Evolutionary conservation across 2,329 filamentous ascomycete species (phyloP), one percentile per base, ranked within the genome.

Genomic region (Zymoseptoria brevis): DNA sequence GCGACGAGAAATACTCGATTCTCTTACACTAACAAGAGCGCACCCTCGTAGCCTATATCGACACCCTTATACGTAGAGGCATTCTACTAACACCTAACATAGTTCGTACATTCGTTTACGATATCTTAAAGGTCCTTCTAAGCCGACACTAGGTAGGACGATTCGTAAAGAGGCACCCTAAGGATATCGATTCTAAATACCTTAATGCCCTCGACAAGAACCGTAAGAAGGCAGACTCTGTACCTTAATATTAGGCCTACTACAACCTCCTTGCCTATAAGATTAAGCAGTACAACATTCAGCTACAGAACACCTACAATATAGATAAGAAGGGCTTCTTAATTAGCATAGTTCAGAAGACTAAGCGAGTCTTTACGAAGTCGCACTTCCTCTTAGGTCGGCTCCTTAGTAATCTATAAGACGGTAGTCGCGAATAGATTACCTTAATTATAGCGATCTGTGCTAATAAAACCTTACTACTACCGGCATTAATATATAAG

Each of bases 161-260:
- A n/a, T n/a, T n/a, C n/a, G n/a, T n/a, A n/a, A n/a, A n/a, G n/a
- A n/a, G n/a, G n/a, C n/a, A n/a, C n/a, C n/a, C n/a, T 4, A 22
- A 4, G 2, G 4, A 2, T 22, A 22, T 22, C 21, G 21, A 22
- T 22, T 22, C 21, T 2, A 22, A 22, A 22, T 22, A 22, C 21
- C 57, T 62, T n/a, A 53, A 60, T 24, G 21, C 56, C 11, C 61
- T 69, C 2, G 64, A 71, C 50, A n/a, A 19, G 13, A 54, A 48
- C 30, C 53, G 65, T 19, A 48, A 68, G 21, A 60, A 63, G 45
- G 67, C 63, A 59, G 59, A 71, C 59, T 65, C 50, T 56, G 45
- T 16, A 11, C 9, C 50, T 22, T 62, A 66, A 57, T 68, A 67
- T 57, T 55, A 29, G 24, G 50, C 55, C 6, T 68, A 67, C n/a